Base-by-base conservation (phyloP, 768 basidiomycete genomes). In the Lentinula raphanica region DNA sequence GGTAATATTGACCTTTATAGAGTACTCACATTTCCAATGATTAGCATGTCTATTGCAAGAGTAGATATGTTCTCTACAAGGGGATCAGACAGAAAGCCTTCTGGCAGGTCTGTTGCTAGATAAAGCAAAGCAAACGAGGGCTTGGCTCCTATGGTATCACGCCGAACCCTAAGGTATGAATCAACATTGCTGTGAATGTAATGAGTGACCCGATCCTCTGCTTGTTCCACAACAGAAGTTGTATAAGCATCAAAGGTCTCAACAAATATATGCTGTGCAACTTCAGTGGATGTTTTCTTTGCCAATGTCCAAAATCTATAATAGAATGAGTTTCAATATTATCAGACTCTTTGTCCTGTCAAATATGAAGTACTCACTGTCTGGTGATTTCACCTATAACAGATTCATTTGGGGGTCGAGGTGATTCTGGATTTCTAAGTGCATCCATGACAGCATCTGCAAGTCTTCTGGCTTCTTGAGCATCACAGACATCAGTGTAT, bases 41-140 rank as follows among this genome's bases (percentile, higher is more conserved):
- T 68, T 25, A 77, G 54, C 62, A 76, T 49, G 46, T 80, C 79
- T 2, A 68, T 66, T 15, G 66, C 58, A 8, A 65, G 50, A 1
- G 58, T 45, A 0, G 66, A 54, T 28, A 82, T 65, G 17, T 66
- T 60, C 15, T 60, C 53, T 5, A 82, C 59, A n/a, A 67, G 56
- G 0, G 77, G 75, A 49, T 82, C 75, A 0, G 67, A 55, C 56
- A 80, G 68, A 12, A 77, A 71, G 7, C 75, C 67, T n/a, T 79
- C 73, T 0, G 71, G 77, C 17, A 80, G 63, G 54, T 78, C 67
- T 38, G 80, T 50, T 5, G 68, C 62, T 5, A 76, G 59, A 19
- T 78, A 71, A 31, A 62, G 35, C 5, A 76, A 62, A 9, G 70
- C 73, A 55, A 76, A 76, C 2, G 70, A 73, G 4, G 79, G 76